Evolutionary conservation across 192 early-diverging fungal species (phyloP).

Genomic region (Entomortierella lignicola): DNA sequence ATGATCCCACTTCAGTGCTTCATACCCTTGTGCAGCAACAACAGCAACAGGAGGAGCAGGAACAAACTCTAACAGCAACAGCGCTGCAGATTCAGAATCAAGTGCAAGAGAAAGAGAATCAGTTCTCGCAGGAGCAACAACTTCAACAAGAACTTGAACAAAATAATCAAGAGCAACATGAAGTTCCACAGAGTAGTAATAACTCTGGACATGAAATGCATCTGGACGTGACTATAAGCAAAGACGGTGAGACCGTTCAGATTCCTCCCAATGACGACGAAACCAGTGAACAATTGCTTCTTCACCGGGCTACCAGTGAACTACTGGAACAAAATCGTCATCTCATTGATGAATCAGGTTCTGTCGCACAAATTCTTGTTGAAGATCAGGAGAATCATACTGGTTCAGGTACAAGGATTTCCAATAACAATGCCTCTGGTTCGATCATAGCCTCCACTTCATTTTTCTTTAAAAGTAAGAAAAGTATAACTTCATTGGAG

Average conservation of each 20-base stretch:
- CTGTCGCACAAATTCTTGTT: constrained; percentile 7
- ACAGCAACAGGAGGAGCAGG: not conserved
- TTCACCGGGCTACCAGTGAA: not conserved
- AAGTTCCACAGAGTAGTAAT: not conserved
- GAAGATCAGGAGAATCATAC: not conserved
- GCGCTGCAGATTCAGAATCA: constrained; percentile 12
- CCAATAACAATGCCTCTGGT: not conserved
- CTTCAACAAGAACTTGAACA: not conserved
- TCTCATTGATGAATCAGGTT: not conserved
- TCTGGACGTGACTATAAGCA: not conserved
- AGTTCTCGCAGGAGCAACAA: not conserved
- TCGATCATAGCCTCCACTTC: not conserved
- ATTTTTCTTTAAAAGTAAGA: not conserved
- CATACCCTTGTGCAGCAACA: constrained; percentile 16
- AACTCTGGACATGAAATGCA: not conserved
- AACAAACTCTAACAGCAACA: not conserved
- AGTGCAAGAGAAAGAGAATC: not conserved
- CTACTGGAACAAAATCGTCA: constrained; percentile 4
- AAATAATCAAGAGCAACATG: constrained; percentile 2
- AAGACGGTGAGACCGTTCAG: not conserved
- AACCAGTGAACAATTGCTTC: constrained; percentile 1
- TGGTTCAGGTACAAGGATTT: not conserved
- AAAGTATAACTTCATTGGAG: constrained; percentile 9
- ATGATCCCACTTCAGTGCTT: constrained; percentile 9
- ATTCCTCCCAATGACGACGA: not conserved